These are phyloP conservation scores for Benincasa hispida DNA, from an alignment of 306 rosid species.

Conservation along the genomic window DNA sequence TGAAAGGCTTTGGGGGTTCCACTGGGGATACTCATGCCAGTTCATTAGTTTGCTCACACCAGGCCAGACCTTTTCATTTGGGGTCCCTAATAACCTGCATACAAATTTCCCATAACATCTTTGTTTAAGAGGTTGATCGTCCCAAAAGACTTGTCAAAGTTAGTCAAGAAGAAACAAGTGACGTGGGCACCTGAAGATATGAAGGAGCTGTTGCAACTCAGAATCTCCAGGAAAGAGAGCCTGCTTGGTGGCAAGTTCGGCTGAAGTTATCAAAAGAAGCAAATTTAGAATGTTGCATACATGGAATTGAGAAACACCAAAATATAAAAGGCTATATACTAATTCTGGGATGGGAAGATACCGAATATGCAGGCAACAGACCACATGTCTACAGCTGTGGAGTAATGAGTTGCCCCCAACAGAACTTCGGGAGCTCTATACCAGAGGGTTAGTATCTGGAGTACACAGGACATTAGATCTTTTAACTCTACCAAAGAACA, in stretches of 20 bases:
- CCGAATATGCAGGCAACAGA: slow-evolving; percentile 95
- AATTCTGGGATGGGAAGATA: slow-evolving; percentile 6
- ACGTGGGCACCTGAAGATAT: slow-evolving; percentile 57
- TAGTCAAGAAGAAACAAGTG: neutral
- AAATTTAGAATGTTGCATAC: neutral
- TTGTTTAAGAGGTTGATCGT: neutral
- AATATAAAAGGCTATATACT: neutral
- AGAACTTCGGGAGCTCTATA: slow-evolving; percentile 98
- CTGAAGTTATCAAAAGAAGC: slow-evolving; percentile 20
- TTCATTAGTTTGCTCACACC: slow-evolving; percentile 83
- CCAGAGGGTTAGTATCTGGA: slow-evolving; percentile 84
- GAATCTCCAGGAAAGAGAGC: slow-evolving; percentile 91
- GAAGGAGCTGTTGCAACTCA: slow-evolving; percentile 95
- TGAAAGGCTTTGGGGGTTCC: slow-evolving; percentile 60
- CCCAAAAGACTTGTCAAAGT: neutral
- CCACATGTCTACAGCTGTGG: slow-evolving; percentile 93
- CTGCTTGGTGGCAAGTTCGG: slow-evolving; percentile 79
- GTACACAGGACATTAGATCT: slow-evolving; percentile 3
- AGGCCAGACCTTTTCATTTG: slow-evolving; percentile 85
- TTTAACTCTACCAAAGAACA: neutral
- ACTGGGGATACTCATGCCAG: slow-evolving; percentile 96
- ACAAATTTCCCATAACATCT: neutral
- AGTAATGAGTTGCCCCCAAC: slow-evolving; percentile 89
- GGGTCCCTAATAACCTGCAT: slow-evolving; percentile 79
- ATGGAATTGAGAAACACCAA: neutral